Conservation (phyloP, 768 basidiomycete species). For the Stropharia rugosoannulata region DNA sequence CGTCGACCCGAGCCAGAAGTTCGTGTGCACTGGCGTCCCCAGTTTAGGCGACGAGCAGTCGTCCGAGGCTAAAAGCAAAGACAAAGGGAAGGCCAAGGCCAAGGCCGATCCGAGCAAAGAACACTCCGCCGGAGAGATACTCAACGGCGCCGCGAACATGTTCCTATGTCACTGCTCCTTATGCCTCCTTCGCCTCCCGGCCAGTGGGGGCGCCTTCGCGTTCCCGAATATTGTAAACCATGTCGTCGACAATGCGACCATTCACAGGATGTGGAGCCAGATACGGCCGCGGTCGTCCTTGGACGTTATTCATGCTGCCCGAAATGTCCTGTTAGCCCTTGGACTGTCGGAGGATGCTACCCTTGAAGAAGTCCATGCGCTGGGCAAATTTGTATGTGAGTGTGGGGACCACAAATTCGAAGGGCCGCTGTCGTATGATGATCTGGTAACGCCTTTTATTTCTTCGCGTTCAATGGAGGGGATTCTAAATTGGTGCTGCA, state of each 20-base stretch:
- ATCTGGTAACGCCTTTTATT: neutral
- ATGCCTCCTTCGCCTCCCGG: neutral
- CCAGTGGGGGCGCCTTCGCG: neutral
- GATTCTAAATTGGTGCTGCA: neutral
- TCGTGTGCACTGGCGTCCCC: neutral
- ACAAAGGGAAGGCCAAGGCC: neutral
- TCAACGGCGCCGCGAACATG: neutral
- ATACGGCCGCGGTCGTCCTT: neutral
- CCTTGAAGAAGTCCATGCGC: neutral
- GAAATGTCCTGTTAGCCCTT: neutral
- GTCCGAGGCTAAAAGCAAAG: neutral
- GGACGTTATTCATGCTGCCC: neutral
- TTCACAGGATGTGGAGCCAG: neutral
- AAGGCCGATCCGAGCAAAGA: neutral
- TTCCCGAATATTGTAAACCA: conserved; percentile 1
- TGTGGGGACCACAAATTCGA: neutral
- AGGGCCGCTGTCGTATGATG: neutral
- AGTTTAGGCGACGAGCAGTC: neutral
- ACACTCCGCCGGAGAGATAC: neutral
- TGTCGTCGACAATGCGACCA: neutral
- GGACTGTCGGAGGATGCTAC: neutral
- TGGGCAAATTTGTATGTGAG: neutral
- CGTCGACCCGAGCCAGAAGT: neutral
- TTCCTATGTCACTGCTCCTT: neutral
- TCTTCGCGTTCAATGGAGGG: neutral